phyloP scores from a whole-genome alignment of 2,329 filamentous ascomycete species.

The Exophiala sideris region DNA sequence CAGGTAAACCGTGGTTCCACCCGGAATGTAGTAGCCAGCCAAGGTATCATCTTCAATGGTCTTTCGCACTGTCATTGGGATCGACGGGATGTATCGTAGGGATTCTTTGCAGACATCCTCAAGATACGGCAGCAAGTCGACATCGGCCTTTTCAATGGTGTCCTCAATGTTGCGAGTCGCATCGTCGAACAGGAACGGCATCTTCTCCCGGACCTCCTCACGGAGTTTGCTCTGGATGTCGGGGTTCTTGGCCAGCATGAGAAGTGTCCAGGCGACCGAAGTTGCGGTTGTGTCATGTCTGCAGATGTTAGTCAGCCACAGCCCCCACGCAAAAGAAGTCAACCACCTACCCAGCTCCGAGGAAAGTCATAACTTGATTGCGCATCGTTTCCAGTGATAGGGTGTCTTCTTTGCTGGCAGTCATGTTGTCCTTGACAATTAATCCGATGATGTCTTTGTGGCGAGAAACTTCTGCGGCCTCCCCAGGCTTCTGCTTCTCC shows the following conservation, averaged over 20 bases:
- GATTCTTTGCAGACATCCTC: conserved; percentile 49
- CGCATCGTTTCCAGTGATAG: conserved; percentile 32
- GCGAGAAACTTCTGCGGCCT: conserved; percentile 28
- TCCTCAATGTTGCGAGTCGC: conserved; percentile 32
- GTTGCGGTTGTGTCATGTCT: conserved; percentile 41
- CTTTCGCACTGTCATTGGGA: conserved; percentile 47
- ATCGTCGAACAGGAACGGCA: conserved; percentile 41
- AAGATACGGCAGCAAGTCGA: conserved; percentile 43
- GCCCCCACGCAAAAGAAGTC: background rate
- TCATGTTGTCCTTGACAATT: conserved; percentile 38
- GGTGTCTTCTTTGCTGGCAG: conserved; percentile 34
- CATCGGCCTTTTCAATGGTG: conserved; percentile 34
- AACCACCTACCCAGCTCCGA: conserved; percentile 36
- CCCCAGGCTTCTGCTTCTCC: conserved; percentile 36
- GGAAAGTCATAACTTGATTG: conserved; percentile 42
- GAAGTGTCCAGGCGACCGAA: conserved; percentile 43
- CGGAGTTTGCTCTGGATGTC: conserved; percentile 41
- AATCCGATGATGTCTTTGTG: conserved; percentile 42
- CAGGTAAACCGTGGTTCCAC: conserved; percentile 44
- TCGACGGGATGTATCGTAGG: conserved; percentile 46
- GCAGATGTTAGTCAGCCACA: background rate
- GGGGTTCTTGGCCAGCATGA: conserved; percentile 40
- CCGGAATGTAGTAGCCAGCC: conserved; percentile 41
- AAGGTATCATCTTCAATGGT: conserved; percentile 40
- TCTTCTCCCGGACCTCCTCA: conserved; percentile 38